These are phyloP conservation scores for Pseudopyrenochaeta lycopersici DNA, from an alignment of 2,329 filamentous ascomycete genomes.

Conservation along the genomic window DNA sequence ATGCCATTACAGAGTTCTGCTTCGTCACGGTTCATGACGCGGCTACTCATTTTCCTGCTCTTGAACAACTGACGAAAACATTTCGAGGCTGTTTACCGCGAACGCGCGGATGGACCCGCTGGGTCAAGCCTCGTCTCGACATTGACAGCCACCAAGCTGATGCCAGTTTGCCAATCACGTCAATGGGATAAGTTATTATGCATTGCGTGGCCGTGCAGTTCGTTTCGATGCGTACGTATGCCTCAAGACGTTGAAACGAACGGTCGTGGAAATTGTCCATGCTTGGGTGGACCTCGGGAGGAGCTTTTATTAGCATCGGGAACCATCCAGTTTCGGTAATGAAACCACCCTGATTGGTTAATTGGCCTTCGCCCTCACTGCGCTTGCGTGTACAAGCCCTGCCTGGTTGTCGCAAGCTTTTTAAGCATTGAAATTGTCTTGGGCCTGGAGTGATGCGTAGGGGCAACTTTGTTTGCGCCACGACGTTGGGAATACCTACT, in stretches of 20 bases:
- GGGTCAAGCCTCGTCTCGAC: slow-evolving; percentile 1
- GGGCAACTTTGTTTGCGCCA: too few species aligned
- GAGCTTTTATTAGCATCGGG: too few species aligned
- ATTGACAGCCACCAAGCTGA: not conserved
- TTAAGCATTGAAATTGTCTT: too few species aligned
- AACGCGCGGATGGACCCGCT: slow-evolving; percentile 11
- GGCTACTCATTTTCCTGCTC: slow-evolving; percentile 9
- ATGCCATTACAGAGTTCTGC: not conserved
- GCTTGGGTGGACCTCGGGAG: too few species aligned
- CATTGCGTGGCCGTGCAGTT: slow-evolving; percentile 6
- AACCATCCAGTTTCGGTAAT: too few species aligned
- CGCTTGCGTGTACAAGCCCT: too few species aligned
- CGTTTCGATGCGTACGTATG: slow-evolving; percentile 13
- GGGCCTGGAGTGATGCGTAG: too few species aligned
- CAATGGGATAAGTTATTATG: not conserved
- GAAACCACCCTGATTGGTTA: too few species aligned
- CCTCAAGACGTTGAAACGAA: slow-evolving; percentile 20
- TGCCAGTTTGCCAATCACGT: slow-evolving; percentile 3
- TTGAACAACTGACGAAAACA: slow-evolving; percentile 1
- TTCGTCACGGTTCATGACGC: slow-evolving; percentile 19
- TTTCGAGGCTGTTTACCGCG: slow-evolving; percentile 13
- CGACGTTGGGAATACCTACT: not conserved
- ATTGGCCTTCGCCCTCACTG: too few species aligned
- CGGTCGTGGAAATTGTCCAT: not conserved
- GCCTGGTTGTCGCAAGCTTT: too few species aligned